Evolutionary conservation across 2,329 filamentous ascomycete species (phyloP).

Genomic region (Ophiostoma triangulosporum): DNA sequence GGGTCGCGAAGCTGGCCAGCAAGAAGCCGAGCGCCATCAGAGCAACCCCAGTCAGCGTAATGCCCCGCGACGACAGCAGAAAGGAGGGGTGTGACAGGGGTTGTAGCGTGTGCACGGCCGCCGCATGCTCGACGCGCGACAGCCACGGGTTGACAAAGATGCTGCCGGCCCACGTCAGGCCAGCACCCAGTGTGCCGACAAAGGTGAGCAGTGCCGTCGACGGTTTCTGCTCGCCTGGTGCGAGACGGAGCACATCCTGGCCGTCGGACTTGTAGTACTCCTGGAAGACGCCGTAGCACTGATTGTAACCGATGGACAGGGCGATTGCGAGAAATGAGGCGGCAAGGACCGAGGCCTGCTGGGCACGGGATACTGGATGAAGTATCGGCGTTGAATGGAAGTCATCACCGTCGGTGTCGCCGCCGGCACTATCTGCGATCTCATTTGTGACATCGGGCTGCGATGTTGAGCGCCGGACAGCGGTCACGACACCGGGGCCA

Average conservation of each 20-base stretch:
- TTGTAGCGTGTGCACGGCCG: too few species aligned
- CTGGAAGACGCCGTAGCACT: constrained; percentile 35
- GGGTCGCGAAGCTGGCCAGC: constrained; percentile 25
- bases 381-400: constrained; percentile 11
- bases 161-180: constrained; percentile 36
- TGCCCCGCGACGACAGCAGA: constrained; percentile 16
- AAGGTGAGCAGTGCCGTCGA: constrained; percentile 32
- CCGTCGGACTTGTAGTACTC: constrained; percentile 30
- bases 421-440: neutral
- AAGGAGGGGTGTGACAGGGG: neutral
- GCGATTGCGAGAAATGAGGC: constrained; percentile 31
- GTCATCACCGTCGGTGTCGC: constrained; percentile 4
- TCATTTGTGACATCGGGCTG: neutral
- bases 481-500: constrained; percentile 1
- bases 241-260: constrained; percentile 24
- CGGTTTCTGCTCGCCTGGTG: constrained; percentile 17
- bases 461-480: neutral
- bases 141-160: constrained; percentile 35
- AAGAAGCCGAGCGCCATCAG: constrained; percentile 29
- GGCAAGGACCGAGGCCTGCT: constrained; percentile 29
- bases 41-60: constrained; percentile 28
- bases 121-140: constrained; percentile 24
- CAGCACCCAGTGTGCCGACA: constrained; percentile 33
- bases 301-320: constrained; percentile 35
- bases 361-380: constrained; percentile 24